A percentile compares a stretch with the other conserved stretches of the same genome.
phyloP scores from a whole-genome alignment of 2,329 filamentous ascomycete genomes.

The Myriosclerotinia duriaeana region DNA sequence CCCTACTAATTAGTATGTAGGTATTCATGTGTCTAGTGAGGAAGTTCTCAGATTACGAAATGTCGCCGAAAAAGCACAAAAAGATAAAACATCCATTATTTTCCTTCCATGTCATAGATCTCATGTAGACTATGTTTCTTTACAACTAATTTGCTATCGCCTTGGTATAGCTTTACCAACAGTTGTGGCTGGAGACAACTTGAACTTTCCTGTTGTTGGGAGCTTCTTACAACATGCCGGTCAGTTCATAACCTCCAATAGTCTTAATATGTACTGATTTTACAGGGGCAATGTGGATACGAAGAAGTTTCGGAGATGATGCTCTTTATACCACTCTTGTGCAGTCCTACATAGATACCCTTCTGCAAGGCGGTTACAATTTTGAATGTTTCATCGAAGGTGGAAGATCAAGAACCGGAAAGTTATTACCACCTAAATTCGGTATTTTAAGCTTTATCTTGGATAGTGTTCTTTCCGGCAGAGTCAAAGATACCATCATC shows the following conservation, averaged over 20 bases:
- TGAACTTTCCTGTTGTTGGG: constrained; percentile 90
- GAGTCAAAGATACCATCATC: constrained; percentile 87
- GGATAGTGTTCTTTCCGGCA: constrained; percentile 83
- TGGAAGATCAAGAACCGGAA: constrained; percentile 87
- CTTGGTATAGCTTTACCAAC: constrained; percentile 85
- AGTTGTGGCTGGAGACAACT: constrained; percentile 91
- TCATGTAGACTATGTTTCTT: constrained; percentile 92
- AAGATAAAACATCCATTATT: constrained; percentile 91
- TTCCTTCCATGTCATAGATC: constrained; percentile 94
- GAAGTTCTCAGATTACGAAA: constrained; percentile 81
- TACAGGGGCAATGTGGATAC: constrained; percentile 86
- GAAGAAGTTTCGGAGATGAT: constrained; percentile 88
- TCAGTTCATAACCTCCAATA: constrained; percentile 34
- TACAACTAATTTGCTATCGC: constrained; percentile 94
- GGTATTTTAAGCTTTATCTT: constrained; percentile 90
- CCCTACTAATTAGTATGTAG: constrained; percentile 36
- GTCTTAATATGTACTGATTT: constrained; percentile 10
- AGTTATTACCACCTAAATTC: constrained; percentile 90
- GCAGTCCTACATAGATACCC: constrained; percentile 90
- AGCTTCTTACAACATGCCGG: constrained; percentile 90
- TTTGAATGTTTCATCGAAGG: constrained; percentile 98
- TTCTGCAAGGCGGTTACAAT: constrained; percentile 88
- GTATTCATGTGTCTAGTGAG: constrained; percentile 91
- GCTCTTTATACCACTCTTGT: constrained; percentile 88
- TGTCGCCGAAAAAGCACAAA: constrained; percentile 78